Evolutionary conservation across 106 monocot species (phyloP).

Genomic region (Apostasia ramifera): DNA sequence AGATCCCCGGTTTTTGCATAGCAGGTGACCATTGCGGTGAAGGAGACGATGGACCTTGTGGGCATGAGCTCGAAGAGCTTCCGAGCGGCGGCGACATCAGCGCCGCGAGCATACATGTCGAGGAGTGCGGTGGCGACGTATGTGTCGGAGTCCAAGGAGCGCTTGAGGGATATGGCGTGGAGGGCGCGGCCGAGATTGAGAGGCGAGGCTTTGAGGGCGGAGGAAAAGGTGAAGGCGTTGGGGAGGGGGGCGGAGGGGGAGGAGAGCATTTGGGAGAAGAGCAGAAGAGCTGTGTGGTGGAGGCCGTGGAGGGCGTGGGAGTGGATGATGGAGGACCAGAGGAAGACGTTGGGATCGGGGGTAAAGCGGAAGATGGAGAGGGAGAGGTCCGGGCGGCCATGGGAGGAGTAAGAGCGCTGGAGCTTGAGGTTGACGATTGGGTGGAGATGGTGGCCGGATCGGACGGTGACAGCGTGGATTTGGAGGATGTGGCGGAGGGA

Average conservation of each 20-base stretch:
- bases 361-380: slow-evolving; percentile 56
- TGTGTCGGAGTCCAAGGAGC: slow-evolving; percentile 19
- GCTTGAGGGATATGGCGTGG: slow-evolving; percentile 54
- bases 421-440: slow-evolving; percentile 69
- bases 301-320: slow-evolving; percentile 44
- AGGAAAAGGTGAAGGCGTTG: slow-evolving; percentile 66
- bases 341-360: slow-evolving; percentile 49
- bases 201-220: slow-evolving; percentile 50
- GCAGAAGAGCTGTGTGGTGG: slow-evolving; percentile 33
- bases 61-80: slow-evolving; percentile 54
- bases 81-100: slow-evolving; percentile 38
- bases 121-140: slow-evolving; percentile 80
- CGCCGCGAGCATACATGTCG: slow-evolving; percentile 67
- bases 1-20: slow-evolving; percentile 47
- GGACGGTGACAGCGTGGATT: slow-evolving; percentile 62
- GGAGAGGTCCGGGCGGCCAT: slow-evolving; percentile 32
- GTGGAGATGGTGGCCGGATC: slow-evolving; percentile 42
- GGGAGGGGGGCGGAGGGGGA: slow-evolving; percentile 20
- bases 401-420: slow-evolving; percentile 65
- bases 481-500: slow-evolving; percentile 31
- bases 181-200: slow-evolving; percentile 34
- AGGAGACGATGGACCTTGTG: slow-evolving; percentile 27
- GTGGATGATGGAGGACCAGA: slow-evolving; percentile 65
- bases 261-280: slow-evolving; percentile 54
- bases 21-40: slow-evolving; percentile 75